A percentile compares a stretch with the other conserved stretches of the same genome.
Conservation (phyloP, 2,329 filamentous ascomycete species). For the Incumbomyces lentus region DNA sequence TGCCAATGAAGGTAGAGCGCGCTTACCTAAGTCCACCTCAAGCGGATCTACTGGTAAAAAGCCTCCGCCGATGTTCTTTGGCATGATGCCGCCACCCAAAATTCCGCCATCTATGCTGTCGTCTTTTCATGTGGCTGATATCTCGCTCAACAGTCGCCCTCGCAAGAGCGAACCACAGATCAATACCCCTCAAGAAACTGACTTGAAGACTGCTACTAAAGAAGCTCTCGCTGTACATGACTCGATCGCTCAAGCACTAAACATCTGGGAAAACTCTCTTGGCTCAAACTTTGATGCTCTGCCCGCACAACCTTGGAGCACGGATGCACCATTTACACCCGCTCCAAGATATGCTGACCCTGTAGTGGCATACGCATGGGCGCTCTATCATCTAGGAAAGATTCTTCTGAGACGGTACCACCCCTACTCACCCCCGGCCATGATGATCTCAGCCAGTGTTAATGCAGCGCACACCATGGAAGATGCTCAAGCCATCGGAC, state of each 20-base stretch:
- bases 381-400: constrained; percentile 73
- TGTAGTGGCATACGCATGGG: constrained; percentile 79
- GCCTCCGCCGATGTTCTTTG: constrained; percentile 36
- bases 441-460: constrained; percentile 75
- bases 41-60: constrained; percentile 5
- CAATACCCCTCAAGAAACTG: constrained; percentile 32
- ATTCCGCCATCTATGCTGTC: constrained; percentile 35
- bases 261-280: constrained; percentile 45
- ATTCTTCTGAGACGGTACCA: constrained; percentile 76
- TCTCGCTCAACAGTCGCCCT: constrained; percentile 29
- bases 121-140: constrained; percentile 44
- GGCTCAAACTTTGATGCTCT: constrained; percentile 69
- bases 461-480: constrained; percentile 60
- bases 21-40: neutral
- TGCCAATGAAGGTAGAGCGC: constrained; percentile 15
- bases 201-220: constrained; percentile 55
- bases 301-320: constrained; percentile 45
- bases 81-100: constrained; percentile 35
- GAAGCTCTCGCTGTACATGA: constrained; percentile 71
- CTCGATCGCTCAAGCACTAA: constrained; percentile 31
- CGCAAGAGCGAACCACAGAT: constrained; percentile 13
- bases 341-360: constrained; percentile 75
- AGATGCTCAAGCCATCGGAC: constrained; percentile 65
- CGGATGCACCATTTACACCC: constrained; percentile 64
- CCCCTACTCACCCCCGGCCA: constrained; percentile 81